These are phyloP conservation scores for Paraconiothyrium sp. DNA, from an alignment of 2,329 filamentous ascomycete species.

Conservation along the genomic window DNA sequence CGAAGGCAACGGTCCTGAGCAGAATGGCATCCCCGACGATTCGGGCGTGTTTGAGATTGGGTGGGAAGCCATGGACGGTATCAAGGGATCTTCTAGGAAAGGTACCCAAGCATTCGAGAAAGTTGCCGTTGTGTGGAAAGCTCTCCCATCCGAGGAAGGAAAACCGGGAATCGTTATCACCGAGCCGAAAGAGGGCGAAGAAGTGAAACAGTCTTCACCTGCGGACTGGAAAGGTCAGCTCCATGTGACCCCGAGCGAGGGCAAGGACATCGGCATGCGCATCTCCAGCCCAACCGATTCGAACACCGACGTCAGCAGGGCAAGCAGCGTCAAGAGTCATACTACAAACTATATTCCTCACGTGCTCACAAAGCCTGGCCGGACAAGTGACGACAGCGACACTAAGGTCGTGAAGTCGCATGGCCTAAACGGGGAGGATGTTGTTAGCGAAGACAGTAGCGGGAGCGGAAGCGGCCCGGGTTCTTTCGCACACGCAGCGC, in stretches of 20 bases:
- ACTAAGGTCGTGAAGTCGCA: conserved; percentile 53
- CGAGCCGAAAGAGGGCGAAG: conserved; percentile 72
- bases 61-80: conserved; percentile 89
- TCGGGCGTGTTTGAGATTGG: conserved; percentile 76
- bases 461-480: conserved; percentile 28
- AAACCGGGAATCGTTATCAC: conserved; percentile 60
- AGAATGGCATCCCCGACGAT: conserved; percentile 70
- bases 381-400: conserved; percentile 45
- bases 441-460: conserved; percentile 39
- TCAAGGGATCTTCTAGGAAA: conserved; percentile 87
- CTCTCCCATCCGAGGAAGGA: conserved; percentile 45
- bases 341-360: conserved; percentile 34
- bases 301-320: conserved; percentile 74
- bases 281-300: conserved; percentile 65
- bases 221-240: conserved; percentile 78
- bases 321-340: conserved; percentile 71
- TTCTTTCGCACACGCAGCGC: conserved; percentile 24
- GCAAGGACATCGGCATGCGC: conserved; percentile 74
- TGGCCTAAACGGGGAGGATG: conserved; percentile 45
- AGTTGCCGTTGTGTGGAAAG: conserved; percentile 85
- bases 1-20: conserved; percentile 80
- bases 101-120: conserved; percentile 83
- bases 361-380: conserved; percentile 37
- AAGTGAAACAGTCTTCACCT: conserved; percentile 73
- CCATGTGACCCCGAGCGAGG: conserved; percentile 53